Evolutionary conservation across 306 rosid species (phyloP), one percentile per base, ranked within the genome.

Genomic region (Myrica gale): DNA sequence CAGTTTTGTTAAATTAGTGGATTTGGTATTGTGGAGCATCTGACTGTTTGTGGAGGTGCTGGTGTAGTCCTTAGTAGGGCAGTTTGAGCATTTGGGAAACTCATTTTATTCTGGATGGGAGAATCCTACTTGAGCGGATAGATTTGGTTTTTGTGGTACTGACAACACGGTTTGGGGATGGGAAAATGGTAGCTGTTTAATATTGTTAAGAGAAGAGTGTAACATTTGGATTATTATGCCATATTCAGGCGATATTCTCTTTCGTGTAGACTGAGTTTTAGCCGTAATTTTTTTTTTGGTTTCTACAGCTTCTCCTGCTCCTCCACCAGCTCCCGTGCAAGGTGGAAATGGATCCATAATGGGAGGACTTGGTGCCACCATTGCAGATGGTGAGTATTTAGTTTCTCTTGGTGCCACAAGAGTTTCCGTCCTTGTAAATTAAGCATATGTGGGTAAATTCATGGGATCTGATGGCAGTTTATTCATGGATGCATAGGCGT

Each of bases 331-430:
- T 5, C 69, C 62, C 2, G 53, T 37, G n/a, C 61, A 73, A 69
- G 32, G 61, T 55, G 37, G 78, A 52, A 74, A 47, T 19, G 74
- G 82, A 54, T 73, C 78, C 0, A 16, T 57, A 23, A 43, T 73
- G 78, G 82, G 82, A 21, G 69, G 78, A 44, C 23, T 79, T 10
- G 82, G 77, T 42, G 72, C 68, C 61, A 65, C 48, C 19, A 52
- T 72, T 71, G 82, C 69, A 11, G 69, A 73, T 2, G 78, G 82
- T 79, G 53, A 72, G 62, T 56, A 72, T 52, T 4, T 46, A 51
- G 52, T 72, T 19, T 62, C 42, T 63, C n/a, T 19, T 43, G 66
- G 4, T 21, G 46, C 50, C 47, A 41, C 48, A 65, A 42, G 15
- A 3, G 23, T 63, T 13, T 15, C 17, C 17, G 37, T 73, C 5